Percentiles rank a stretch among this genome's conserved stretches.
Conservation (phyloP, 2,329 filamentous ascomycete genomes). For the Delphinella strobiligena region DNA sequence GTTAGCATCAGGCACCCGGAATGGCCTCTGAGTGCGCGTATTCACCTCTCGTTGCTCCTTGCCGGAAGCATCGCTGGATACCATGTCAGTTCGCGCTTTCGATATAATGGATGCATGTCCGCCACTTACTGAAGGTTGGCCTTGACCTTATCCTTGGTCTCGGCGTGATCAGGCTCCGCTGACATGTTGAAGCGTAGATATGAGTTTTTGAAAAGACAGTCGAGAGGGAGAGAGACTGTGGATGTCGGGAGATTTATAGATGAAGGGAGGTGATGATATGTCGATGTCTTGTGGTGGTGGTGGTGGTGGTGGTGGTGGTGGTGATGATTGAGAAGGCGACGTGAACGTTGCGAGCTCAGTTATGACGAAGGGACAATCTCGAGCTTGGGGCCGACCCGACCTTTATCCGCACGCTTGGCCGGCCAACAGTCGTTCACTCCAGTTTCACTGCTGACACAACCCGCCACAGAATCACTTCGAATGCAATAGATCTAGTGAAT, state of each 20-base stretch:
- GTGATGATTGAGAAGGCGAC: too few relatives aligned
- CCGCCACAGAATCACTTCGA: background rate
- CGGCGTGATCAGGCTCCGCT: conserved; percentile 35
- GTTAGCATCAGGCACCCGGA: conserved; percentile 12
- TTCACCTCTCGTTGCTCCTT: conserved; percentile 74
- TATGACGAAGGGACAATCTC: too few relatives aligned
- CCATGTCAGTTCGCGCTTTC: conserved; percentile 35
- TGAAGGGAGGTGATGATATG: too few relatives aligned
- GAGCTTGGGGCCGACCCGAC: too few relatives aligned
- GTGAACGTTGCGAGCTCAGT: too few relatives aligned
- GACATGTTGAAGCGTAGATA: conserved; percentile 27
- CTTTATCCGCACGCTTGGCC: too few relatives aligned
- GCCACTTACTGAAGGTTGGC: conserved; percentile 25
- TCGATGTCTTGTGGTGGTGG: too few relatives aligned
- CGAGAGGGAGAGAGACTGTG: background rate
- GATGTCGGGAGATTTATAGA: too few relatives aligned
- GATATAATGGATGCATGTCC: conserved; percentile 5
- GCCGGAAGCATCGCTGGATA: conserved; percentile 69
- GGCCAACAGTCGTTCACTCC: background rate
- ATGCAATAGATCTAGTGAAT: background rate
- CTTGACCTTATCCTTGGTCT: conserved; percentile 35
- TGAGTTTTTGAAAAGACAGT: background rate
- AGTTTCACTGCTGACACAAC: background rate
- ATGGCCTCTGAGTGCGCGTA: conserved; percentile 11
- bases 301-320: too few relatives aligned